A percentile compares a stretch with the other conserved stretches of the same genome.
Evolutionary conservation across 257 asterid species (phyloP).

Genomic region (Solanum sejunctum): DNA sequence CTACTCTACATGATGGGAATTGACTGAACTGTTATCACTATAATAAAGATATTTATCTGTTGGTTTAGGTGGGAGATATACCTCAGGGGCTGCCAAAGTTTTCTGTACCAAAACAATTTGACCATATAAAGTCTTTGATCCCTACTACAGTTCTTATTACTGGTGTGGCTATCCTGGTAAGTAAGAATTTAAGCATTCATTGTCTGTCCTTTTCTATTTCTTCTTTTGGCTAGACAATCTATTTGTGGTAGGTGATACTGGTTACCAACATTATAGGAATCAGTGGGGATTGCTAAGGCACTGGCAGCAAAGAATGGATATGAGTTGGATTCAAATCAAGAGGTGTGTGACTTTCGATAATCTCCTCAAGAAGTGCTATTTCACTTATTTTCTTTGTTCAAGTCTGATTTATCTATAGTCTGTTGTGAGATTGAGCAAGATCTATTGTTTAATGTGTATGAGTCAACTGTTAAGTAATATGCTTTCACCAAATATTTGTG

Average conservation of each 20-base stretch:
- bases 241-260: slow-evolving; percentile 1
- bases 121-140: slow-evolving; percentile 50
- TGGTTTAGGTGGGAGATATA: slow-evolving; percentile 79
- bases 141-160: slow-evolving; percentile 93
- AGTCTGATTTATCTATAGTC: background rate
- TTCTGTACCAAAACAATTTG: slow-evolving; percentile 79
- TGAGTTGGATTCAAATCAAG: slow-evolving; percentile 95
- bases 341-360: slow-evolving; percentile 32
- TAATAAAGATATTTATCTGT: background rate
- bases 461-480: background rate
- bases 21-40: background rate
- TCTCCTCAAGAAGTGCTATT: background rate
- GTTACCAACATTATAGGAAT: slow-evolving; percentile 40
- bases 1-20: background rate
- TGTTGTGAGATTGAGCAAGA: background rate
- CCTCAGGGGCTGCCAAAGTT: slow-evolving; percentile 96
- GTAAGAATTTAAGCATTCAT: slow-evolving; percentile 9
- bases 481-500: background rate
- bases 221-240: background rate
- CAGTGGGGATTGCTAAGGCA: slow-evolving; percentile 98
- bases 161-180: slow-evolving; percentile 98
- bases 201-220: background rate
- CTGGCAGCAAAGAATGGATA: slow-evolving; percentile 96
- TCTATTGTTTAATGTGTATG: background rate
- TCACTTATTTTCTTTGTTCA: background rate